A percentile compares a stretch with the other conserved stretches of the same genome.
phyloP scores from a whole-genome alignment of 1,284 basidiomycete genomes.

The Apiotrichum gracile region DNA sequence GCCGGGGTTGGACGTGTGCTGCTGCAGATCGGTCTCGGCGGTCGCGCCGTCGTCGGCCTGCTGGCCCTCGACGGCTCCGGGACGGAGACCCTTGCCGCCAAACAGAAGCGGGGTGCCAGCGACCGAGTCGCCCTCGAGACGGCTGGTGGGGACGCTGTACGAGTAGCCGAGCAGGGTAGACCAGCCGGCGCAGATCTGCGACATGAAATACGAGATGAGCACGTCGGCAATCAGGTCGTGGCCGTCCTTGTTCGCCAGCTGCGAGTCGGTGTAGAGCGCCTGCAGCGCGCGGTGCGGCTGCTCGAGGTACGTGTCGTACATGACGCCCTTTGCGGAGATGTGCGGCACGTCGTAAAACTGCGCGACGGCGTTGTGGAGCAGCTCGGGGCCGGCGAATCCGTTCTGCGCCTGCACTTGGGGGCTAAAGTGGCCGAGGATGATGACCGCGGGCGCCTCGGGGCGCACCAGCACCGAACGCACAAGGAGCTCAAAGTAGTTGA shows the following conservation, averaged over 20 bases:
- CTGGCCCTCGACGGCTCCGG: conserved; percentile 23
- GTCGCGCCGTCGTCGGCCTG: conserved; percentile 28
- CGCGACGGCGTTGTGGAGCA: conserved; percentile 78
- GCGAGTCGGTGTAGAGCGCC: conserved; percentile 68
- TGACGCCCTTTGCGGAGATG: conserved; percentile 69
- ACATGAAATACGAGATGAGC: conserved; percentile 77
- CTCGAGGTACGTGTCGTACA: conserved; percentile 74
- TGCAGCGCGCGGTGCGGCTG: conserved; percentile 62
- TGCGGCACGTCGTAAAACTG: conserved; percentile 95
- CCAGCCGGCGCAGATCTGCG: conserved; percentile 81
- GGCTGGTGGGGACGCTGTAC: conserved; percentile 52
- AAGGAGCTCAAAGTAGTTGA: conserved; percentile 82
- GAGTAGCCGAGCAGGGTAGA: conserved; percentile 60
- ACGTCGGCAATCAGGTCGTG: conserved; percentile 81
- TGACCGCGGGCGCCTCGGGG: conserved; percentile 77
- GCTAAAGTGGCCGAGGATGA: conserved; percentile 86
- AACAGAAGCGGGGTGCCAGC: conserved; percentile 13
- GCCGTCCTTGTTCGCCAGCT: conserved; percentile 72
- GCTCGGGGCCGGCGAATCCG: conserved; percentile 80
- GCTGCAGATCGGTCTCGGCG: conserved; percentile 13
- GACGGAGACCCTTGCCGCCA: conserved; percentile 45
- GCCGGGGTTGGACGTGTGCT: conserved; percentile 44
- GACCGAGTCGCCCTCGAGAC: conserved; percentile 4
- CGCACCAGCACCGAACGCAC: conserved; percentile 82
- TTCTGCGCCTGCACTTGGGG: conserved; percentile 70